These are phyloP conservation scores for Penicillium sp. DNA, from an alignment of 2,329 filamentous ascomycete genomes.

Conservation along the genomic window DNA sequence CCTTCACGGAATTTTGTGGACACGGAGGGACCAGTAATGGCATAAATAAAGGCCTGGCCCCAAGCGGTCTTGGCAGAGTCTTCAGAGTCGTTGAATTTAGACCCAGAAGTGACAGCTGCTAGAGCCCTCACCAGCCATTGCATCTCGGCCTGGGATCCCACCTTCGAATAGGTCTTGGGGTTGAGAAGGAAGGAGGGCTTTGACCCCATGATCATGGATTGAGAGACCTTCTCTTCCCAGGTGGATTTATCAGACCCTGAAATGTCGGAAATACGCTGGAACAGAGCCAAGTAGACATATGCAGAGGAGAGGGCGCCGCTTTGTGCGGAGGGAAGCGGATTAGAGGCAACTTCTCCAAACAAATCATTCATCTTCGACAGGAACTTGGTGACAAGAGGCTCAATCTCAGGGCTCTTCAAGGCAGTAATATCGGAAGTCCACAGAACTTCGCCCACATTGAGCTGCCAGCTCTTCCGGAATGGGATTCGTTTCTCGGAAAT, in stretches of 20 bases:
- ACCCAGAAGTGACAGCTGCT: conserved; percentile 56
- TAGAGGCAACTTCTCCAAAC: conserved; percentile 75
- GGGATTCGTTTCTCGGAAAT: conserved; percentile 79
- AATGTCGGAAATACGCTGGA: conserved; percentile 53
- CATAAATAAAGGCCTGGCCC: conserved; percentile 81
- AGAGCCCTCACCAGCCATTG: conserved; percentile 74
- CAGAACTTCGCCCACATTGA: conserved; percentile 70
- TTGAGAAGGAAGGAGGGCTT: conserved; percentile 88
- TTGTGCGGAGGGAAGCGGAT: conserved; percentile 75
- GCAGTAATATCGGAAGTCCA: conserved; percentile 54
- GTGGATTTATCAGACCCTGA: conserved; percentile 53
- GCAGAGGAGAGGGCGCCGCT: conserved; percentile 78
- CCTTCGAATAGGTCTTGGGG: conserved; percentile 77
- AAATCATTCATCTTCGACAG: conserved; percentile 57
- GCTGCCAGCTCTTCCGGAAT: conserved; percentile 75
- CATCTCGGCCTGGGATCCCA: conserved; percentile 71
- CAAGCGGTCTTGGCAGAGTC: conserved; percentile 62
- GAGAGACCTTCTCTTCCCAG: conserved; percentile 55
- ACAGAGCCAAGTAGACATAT: conserved; percentile 69
- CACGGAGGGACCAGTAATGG: conserved; percentile 63
- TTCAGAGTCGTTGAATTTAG: conserved; percentile 53
- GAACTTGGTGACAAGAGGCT: conserved; percentile 50
- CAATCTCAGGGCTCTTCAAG: conserved; percentile 48
- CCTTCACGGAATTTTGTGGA: conserved; percentile 63
- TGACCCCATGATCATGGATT: conserved; percentile 67